A percentile compares a stretch with the other conserved stretches of the same genome.
phyloP scores from a whole-genome alignment of 2,329 filamentous ascomycete genomes.

The Aspergillus awamori region DNA sequence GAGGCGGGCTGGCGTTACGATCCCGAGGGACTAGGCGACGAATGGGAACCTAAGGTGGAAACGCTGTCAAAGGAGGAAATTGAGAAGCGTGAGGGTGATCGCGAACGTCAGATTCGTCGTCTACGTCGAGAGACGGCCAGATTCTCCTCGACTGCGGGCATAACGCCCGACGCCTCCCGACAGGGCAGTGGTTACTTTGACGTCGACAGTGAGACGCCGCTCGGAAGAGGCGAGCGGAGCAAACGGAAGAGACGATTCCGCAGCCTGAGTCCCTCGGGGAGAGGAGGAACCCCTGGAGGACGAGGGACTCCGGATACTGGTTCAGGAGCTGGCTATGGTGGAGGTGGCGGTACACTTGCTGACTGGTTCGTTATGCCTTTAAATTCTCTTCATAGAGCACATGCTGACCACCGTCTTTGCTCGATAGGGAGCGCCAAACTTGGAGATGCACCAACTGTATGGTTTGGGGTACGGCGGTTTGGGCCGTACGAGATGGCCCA shows the following conservation, averaged over 20 bases:
- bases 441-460: slow-evolving; percentile 90
- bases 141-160: slow-evolving; percentile 83
- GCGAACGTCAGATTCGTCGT: slow-evolving; percentile 85
- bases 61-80: slow-evolving; percentile 91
- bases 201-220: slow-evolving; percentile 69
- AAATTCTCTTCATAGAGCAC: background rate
- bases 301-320: slow-evolving; percentile 76
- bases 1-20: slow-evolving; percentile 96
- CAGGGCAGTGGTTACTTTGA: slow-evolving; percentile 62
- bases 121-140: slow-evolving; percentile 87
- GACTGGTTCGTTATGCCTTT: slow-evolving; percentile 54
- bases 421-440: slow-evolving; percentile 67
- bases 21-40: slow-evolving; percentile 80
- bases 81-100: slow-evolving; percentile 91
- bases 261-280: slow-evolving; percentile 79
- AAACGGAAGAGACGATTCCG: slow-evolving; percentile 95
- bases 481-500: slow-evolving; percentile 93
- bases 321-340: slow-evolving; percentile 69
- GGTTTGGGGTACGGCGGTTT: slow-evolving; percentile 86
- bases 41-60: slow-evolving; percentile 83
- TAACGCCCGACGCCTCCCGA: slow-evolving; percentile 73
- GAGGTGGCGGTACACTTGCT: slow-evolving; percentile 64
- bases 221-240: slow-evolving; percentile 87
- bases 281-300: slow-evolving; percentile 67
- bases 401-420: slow-evolving; percentile 14